Evolutionary conservation across 495 filamentous ascomycete species (phyloP).

Genomic region (Lichenothelia convexa): DNA sequence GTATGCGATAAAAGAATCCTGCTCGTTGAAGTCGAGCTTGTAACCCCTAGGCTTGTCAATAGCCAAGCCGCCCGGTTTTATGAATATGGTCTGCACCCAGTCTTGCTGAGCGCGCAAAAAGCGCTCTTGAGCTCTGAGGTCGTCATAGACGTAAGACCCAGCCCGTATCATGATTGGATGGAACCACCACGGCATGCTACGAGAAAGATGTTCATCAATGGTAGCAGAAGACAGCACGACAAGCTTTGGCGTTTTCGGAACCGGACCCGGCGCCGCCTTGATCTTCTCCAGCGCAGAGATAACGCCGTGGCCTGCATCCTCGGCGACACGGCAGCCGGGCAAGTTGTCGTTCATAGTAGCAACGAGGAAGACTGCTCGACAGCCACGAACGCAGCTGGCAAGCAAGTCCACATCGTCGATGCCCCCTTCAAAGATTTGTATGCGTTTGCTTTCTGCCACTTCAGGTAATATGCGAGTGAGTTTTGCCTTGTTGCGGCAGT

Average conservation of each 20-base stretch:
- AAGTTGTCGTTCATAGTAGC: constrained; percentile 23
- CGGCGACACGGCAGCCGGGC: constrained; percentile 17
- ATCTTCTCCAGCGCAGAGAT: constrained; percentile 18
- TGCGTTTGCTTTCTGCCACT: constrained; percentile 8
- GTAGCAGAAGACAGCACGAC: constrained; percentile 24
- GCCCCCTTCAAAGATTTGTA: constrained; percentile 23
- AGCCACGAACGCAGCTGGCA: constrained; percentile 15
- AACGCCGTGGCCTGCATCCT: constrained; percentile 18
- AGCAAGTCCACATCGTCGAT: constrained; percentile 21
- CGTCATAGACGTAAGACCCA: constrained; percentile 21
- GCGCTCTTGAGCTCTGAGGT: constrained; percentile 20
- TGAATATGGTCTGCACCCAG: constrained; percentile 21
- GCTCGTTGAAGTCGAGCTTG: constrained; percentile 18
- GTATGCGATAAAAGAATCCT: constrained; percentile 22
- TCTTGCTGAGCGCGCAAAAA: constrained; percentile 19
- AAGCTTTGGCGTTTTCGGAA: constrained; percentile 25
- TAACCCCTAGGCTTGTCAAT: constrained; percentile 25
- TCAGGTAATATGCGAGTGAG: constrained; percentile 17
- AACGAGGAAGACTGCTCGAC: constrained; percentile 19
- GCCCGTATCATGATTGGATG: constrained; percentile 13
- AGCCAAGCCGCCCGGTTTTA: constrained; percentile 27
- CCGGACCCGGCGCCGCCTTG: neutral
- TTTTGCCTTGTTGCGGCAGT: constrained; percentile 23
- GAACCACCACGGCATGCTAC: constrained; percentile 14
- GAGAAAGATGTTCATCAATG: constrained; percentile 18